phyloP scores from a whole-genome alignment of 2,329 filamentous ascomycete species.

The Podosphaera fusca region DNA sequence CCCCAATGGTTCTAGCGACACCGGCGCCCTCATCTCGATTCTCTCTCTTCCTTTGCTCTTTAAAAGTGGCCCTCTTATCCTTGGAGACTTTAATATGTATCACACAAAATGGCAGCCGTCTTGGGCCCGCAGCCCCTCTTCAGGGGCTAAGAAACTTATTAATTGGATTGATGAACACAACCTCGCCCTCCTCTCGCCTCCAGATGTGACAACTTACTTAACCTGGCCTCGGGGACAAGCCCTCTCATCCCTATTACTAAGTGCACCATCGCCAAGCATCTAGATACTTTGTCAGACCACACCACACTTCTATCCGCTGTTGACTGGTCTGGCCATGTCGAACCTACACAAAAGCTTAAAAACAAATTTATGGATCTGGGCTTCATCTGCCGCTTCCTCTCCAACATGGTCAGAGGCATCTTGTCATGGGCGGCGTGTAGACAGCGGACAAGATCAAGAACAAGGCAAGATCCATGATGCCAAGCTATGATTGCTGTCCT shows the following conservation, averaged over 20 bases:
- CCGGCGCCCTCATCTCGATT: background rate
- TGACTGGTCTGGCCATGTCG: no score
- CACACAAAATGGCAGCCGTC: background rate
- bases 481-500: no score
- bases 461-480: no score
- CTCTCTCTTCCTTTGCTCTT: background rate
- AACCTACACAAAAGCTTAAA: no score
- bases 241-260: background rate
- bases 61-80: background rate
- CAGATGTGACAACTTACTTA: background rate
- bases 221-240: background rate
- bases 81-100: background rate
- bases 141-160: background rate
- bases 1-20: background rate
- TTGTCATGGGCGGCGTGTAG: no score
- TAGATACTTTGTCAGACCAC: no score
- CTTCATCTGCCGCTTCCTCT: no score
- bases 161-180: background rate
- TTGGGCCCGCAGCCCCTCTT: background rate
- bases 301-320: no score
- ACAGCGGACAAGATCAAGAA: no score
- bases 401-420: no score
- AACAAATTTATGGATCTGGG: no score
- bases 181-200: no score
- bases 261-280: background rate